Base-by-base conservation (phyloP, 306 rosid genomes). In the Vigna angularis region DNA sequence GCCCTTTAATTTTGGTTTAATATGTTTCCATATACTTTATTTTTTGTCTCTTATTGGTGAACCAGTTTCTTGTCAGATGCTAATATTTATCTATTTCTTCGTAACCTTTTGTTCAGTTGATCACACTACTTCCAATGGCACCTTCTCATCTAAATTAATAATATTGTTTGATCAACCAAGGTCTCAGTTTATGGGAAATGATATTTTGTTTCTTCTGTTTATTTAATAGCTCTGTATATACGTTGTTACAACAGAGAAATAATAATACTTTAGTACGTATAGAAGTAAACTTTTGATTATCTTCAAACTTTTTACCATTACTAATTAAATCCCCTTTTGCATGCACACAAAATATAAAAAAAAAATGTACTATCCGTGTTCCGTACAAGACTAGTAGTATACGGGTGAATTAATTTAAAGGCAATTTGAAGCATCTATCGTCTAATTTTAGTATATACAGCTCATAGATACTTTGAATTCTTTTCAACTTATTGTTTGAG, bases 161-260 rank as follows among this genome's bases (percentile, higher is more conserved):
- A 57, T 53, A 69, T 57, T 75, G 63, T 58, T 10, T 72, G 42
- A 71, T 52, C 51, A 74, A 63, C 26, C 10, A 69, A 56, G 32
- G 53, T 76, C 53, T 58, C 70, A 55, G 83, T 50, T 77, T 70
- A 80, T 73, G 34, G 83, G 87, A 77, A 86, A 73, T 73, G 83
- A 45, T 73, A 71, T 63, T 86, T 86, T 86, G 85, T 80, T 73
- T 86, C 73, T 73, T 80, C 20, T 58, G 66, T 70, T 22, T 32
- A 49, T 76, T 59, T 72, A 44, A 44, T 79, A 15, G 20, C 14
- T 49, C 36, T 28, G 48, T 47, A 17, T 47, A 17, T 66, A 47
- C 15, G 52, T 32, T 48, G 78, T 59, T 38, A 44, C 26, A 45
- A 8, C 18, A 59, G 47, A 57, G 59, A 70, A 44, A 70, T 55